Evolutionary conservation across 2,329 filamentous ascomycete genomes (phyloP).

Genomic region (Phaeosphaeria sp.): DNA sequence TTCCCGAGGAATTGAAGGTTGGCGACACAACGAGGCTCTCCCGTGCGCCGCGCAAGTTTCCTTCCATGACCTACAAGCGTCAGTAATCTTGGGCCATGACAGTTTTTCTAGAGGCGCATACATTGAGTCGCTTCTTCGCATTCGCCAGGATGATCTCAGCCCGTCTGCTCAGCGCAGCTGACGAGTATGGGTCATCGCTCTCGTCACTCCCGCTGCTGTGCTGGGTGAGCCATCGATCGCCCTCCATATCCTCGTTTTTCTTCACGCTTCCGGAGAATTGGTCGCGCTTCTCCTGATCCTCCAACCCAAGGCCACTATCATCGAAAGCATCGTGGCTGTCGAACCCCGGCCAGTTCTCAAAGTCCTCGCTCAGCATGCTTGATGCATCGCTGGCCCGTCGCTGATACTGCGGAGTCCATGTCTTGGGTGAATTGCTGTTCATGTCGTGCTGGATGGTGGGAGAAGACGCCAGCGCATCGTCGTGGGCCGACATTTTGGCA

Average conservation of each 20-base stretch:
- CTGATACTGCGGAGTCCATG: conserved; percentile 27
- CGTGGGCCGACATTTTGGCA: conserved; percentile 17
- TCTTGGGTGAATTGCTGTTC: conserved; percentile 16
- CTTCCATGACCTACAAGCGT: conserved; percentile 81
- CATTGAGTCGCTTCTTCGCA: conserved; percentile 86
- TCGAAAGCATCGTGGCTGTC: conserved; percentile 39
- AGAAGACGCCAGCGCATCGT: conserved; percentile 42
- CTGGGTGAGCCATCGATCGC: conserved; percentile 44
- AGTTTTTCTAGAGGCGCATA: conserved; percentile 54
- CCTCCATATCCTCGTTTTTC: conserved; percentile 46
- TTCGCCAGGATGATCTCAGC: conserved; percentile 92
- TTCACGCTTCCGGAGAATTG: conserved; percentile 39
- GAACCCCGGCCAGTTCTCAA: conserved; percentile 51
- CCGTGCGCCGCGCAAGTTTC: conserved; percentile 81
- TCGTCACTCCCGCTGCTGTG: conserved; percentile 50
- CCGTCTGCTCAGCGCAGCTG: conserved; percentile 65
- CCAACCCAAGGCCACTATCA: conserved; percentile 44
- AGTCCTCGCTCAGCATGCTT: conserved; percentile 54
- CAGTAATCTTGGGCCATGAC: conserved; percentile 21
- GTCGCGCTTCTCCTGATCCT: conserved; percentile 40
- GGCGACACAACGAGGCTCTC: conserved; percentile 67
- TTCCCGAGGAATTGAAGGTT: conserved; percentile 54
- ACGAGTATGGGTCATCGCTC: conserved; percentile 71
- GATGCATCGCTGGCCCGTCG: conserved; percentile 42
- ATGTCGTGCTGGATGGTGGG: conserved; percentile 38